A percentile compares a stretch with the other conserved stretches of the same genome.
phyloP scores from a whole-genome alignment of 495 filamentous ascomycete genomes.

The Hypoxylon fuscum region DNA sequence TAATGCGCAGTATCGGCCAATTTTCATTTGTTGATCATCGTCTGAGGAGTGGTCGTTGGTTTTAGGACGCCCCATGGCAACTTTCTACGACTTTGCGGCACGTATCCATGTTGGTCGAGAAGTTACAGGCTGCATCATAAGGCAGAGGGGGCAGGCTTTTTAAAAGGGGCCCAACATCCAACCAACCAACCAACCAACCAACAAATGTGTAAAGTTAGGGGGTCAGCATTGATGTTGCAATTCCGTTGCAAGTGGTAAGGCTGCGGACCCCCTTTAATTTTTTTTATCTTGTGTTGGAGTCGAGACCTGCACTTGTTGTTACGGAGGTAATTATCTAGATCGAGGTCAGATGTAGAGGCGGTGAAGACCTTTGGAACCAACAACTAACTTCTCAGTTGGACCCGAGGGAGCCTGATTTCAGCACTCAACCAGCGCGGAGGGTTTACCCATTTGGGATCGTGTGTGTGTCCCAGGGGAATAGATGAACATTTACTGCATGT shows the following conservation, averaged over 20 bases:
- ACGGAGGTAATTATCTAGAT: background rate
- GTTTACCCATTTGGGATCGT: slow-evolving; percentile 1
- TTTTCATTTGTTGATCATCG: no score
- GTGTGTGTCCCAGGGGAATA: no score
- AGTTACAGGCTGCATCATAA: slow-evolving; percentile 1
- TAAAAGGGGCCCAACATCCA: slow-evolving; percentile 2
- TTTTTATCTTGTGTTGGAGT: slow-evolving; percentile 1
- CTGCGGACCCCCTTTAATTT: slow-evolving; percentile 17
- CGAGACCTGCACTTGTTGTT: slow-evolving; percentile 2
- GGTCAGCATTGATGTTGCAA: slow-evolving; percentile 7
- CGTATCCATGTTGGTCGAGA: background rate
- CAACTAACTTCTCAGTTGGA: background rate
- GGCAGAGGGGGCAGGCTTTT: background rate
- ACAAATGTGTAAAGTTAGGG: background rate
- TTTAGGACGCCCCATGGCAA: background rate
- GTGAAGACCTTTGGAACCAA: background rate
- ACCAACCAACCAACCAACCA: background rate
- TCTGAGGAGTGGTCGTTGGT: no score
- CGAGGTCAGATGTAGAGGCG: slow-evolving; percentile 1
- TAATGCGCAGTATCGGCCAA: no score
- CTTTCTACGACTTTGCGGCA: background rate
- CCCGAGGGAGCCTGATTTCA: background rate
- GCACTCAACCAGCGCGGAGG: background rate
- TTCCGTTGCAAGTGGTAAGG: background rate
- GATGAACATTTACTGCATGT: no score